A percentile compares a stretch with the other conserved stretches of the same genome.
Conservation (phyloP, 2,329 filamentous ascomycete species). For the Akanthomyces lecanii region DNA sequence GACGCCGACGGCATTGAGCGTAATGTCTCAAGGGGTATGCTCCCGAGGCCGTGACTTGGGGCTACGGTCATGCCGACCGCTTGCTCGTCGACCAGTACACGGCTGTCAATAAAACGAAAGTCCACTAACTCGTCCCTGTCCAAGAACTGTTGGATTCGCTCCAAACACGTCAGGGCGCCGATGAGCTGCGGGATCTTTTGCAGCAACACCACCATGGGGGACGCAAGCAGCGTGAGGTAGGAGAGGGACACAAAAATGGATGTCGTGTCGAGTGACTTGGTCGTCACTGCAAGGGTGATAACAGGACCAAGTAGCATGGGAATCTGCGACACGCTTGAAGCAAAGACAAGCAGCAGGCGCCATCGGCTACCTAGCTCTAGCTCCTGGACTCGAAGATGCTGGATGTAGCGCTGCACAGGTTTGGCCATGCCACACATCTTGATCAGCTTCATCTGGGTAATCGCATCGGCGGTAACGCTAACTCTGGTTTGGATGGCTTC, state of each 20-base stretch:
- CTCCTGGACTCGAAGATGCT: conserved; percentile 20
- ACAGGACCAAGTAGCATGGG: conserved; percentile 34
- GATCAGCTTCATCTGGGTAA: conserved; percentile 12
- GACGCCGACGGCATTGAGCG: too few relatives aligned
- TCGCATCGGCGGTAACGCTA: neutral
- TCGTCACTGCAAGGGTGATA: conserved; percentile 30
- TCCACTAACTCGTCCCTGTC: neutral
- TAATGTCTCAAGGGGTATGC: neutral
- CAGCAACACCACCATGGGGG: conserved; percentile 24
- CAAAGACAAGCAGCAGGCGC: conserved; percentile 16
- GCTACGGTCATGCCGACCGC: neutral
- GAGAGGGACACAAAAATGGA: conserved; percentile 25
- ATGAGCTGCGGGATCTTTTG: conserved; percentile 17
- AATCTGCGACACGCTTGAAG: conserved; percentile 22
- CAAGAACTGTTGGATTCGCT: conserved; percentile 1
- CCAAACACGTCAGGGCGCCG: neutral
- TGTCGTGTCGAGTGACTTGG: conserved; percentile 23
- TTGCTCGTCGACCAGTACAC: neutral
- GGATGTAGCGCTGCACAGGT: conserved; percentile 9
- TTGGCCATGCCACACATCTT: conserved; percentile 19
- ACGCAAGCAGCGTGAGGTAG: conserved; percentile 26
- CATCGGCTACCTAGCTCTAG: conserved; percentile 19
- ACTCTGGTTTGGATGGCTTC: conserved; percentile 13
- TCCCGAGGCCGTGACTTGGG: neutral
- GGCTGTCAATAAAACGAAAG: neutral